Evolutionary conservation across 1,284 basidiomycete genomes (phyloP), one percentile per base, ranked within the genome.

Genomic region (Anthracocystis setariae): DNA sequence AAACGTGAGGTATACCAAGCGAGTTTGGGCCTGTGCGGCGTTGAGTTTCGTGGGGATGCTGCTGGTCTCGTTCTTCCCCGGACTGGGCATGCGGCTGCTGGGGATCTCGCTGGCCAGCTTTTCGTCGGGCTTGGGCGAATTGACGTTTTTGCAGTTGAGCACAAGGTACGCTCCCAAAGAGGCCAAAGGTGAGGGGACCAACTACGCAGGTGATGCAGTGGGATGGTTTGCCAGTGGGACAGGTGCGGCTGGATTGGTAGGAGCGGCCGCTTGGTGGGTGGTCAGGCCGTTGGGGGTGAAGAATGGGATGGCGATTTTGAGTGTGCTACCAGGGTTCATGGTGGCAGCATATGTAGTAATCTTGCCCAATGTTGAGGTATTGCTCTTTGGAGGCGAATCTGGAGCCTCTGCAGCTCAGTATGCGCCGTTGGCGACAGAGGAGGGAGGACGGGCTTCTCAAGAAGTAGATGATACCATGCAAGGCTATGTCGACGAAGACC

Each of bases 191-290:
- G 40, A 18, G 12, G 40, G 40, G 46, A 64, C 71, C 4, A 71
- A 66, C 42, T 72, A 54, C 50, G 69, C 69, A 1, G 69, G 69
- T 1, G 77, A 66, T 45, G 74, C 40, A 35, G 76, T 59, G 46
- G 79, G 60, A n/a, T 68, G 83, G 82, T 85, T 85, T 58, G 76
- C 84, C 1, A 81, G 90, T 8, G 95, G 95, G 0, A 98, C 95
- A 0, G 95, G 95, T 1, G 93, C 91, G 2, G 95, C 95, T 0
- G 95, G 95, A 0, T 87, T 98, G 5, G 90, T 91, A 0, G 96
- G 95, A 5, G 94, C 95, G 0, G 90, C 90, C 38, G 83, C 96
- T 7, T 98, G 95, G 95, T 98, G 95, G 95, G 86, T 93, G 70
- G 85, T 98, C 1, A 87, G 96, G 33, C 88, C 89, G 0, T 84